Evolutionary conservation across 2,329 filamentous ascomycete species (phyloP), one percentile per base, ranked within the genome.

Genomic region (Rosellinia necatrix): DNA sequence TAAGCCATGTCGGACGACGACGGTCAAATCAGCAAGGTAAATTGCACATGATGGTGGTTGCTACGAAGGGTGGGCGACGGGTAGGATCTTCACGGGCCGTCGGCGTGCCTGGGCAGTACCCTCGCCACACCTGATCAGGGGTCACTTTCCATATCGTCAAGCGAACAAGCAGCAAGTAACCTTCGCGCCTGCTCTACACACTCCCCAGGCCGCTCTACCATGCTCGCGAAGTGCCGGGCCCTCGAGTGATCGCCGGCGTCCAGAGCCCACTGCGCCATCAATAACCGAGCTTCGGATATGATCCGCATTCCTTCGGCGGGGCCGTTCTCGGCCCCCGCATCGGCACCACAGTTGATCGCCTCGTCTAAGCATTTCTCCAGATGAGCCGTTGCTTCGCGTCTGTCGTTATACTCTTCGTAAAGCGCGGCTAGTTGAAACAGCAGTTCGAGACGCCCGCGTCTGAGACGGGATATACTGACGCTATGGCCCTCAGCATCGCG

Each of bases 301-400:
- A 34, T 12, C 4, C 9, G 21, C 4, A 3, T 44, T 4, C 13
- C 3, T 17, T 21, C 24, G 13, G 19, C 41, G 9, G 8, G 6
- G 19, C 3, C 19, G n/a, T 30, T 3, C 3, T 27, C 37, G 8
- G 24, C 12, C 4, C 17, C 6, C 9, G n/a, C n/a, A n/a, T 42
- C 48, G 12, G 9, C 7, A 19, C 9, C 6, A 22, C 34, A 27
- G 27, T 27, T 8, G 9, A 17, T 4, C 7, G 49, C 40, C 38
- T 53, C 49, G 30, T 47, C 32, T 35, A 47, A 44, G 41, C 29
- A 53, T 22, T 21, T 9, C 49, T 52, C 37, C 13, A 52, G 34
- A 44, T 3, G 17, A 13, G 3, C 24, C 24, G 38, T 37, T 22
- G 49, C 38, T 21, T 44, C 49, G 9, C 19, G 38, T 35, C 29